Conservation (phyloP, 768 basidiomycete genomes). For the Lentinula detonsa region DNA sequence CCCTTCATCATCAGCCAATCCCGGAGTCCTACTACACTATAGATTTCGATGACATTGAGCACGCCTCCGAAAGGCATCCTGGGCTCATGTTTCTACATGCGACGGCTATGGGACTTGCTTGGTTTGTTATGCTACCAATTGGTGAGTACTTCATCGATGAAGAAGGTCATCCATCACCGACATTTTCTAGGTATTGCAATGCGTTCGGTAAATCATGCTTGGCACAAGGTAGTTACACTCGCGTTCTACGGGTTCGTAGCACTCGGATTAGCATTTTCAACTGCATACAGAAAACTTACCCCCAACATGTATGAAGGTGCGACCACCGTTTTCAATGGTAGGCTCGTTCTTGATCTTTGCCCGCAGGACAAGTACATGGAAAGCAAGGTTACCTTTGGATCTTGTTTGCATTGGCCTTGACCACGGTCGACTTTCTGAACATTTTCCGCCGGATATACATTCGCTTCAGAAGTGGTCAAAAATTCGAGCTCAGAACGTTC, state of each 20-base stretch:
- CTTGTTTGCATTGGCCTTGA: slow-evolving; percentile 36
- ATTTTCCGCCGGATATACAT: slow-evolving; percentile 43
- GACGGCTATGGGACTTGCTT: slow-evolving; percentile 71
- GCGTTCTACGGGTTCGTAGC: slow-evolving; percentile 56
- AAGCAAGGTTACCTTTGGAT: slow-evolving; percentile 51
- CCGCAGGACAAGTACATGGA: slow-evolving; percentile 47
- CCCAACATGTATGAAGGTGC: slow-evolving; percentile 76
- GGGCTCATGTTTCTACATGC: slow-evolving; percentile 69
- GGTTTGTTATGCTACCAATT: slow-evolving; percentile 76
- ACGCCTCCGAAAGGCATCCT: slow-evolving; percentile 45
- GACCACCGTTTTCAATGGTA: background rate
- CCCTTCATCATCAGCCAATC: slow-evolving; percentile 57
- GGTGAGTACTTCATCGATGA: slow-evolving; percentile 34
- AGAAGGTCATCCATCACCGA: background rate
- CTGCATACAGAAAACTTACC: slow-evolving; percentile 72
- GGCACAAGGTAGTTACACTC: slow-evolving; percentile 50
- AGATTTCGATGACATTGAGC: slow-evolving; percentile 56
- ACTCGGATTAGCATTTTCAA: slow-evolving; percentile 61
- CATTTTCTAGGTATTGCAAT: slow-evolving; percentile 54
- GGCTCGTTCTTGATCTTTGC: background rate
- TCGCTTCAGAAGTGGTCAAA: slow-evolving; percentile 39
- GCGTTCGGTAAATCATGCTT: slow-evolving; percentile 68
- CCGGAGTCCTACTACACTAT: slow-evolving; percentile 81
- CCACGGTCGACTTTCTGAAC: slow-evolving; percentile 48
- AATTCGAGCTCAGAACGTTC: slow-evolving; percentile 41